Evolutionary conservation across 495 filamentous ascomycete genomes (phyloP).

Genomic region (Tuber calosporum): DNA sequence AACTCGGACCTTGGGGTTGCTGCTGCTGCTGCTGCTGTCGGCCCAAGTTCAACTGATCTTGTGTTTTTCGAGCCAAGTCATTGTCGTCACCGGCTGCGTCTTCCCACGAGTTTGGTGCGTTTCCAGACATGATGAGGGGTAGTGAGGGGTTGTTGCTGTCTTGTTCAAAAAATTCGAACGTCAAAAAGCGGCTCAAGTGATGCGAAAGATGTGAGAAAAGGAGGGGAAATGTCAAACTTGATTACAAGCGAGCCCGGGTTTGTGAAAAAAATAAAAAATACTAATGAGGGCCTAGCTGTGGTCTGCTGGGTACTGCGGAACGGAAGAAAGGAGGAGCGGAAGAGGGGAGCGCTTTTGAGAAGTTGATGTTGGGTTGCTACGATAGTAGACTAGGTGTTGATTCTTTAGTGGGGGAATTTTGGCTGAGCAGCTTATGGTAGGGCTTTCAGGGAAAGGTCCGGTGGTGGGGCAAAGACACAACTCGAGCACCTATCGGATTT

Average conservation of each 20-base stretch:
- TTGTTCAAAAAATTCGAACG: background rate
- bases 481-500: background rate
- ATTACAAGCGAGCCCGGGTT: background rate
- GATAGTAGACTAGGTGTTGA: background rate
- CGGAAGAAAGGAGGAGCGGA: background rate
- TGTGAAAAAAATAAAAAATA: background rate
- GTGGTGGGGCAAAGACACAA: background rate
- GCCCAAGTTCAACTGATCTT: conserved; percentile 68
- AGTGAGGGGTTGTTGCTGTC: conserved; percentile 32
- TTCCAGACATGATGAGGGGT: conserved; percentile 61
- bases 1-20: conserved; percentile 44
- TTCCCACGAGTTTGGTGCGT: conserved; percentile 85
- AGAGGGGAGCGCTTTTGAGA: background rate
- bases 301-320: background rate
- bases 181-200: background rate
- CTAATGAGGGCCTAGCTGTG: background rate
- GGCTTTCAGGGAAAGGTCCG: background rate
- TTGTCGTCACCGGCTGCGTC: conserved; percentile 86
- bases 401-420: background rate
- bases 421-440: background rate
- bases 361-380: background rate
- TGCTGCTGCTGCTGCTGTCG: conserved; percentile 43
- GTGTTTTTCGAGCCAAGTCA: conserved; percentile 68
- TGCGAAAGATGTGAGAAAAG: background rate
- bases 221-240: background rate